Percentiles rank a stretch among this genome's conserved stretches.
These are phyloP conservation scores for Cyberlindnera euphorbiae DNA, from an alignment of 805 yeast genomes.

Conservation along the genomic window DNA sequence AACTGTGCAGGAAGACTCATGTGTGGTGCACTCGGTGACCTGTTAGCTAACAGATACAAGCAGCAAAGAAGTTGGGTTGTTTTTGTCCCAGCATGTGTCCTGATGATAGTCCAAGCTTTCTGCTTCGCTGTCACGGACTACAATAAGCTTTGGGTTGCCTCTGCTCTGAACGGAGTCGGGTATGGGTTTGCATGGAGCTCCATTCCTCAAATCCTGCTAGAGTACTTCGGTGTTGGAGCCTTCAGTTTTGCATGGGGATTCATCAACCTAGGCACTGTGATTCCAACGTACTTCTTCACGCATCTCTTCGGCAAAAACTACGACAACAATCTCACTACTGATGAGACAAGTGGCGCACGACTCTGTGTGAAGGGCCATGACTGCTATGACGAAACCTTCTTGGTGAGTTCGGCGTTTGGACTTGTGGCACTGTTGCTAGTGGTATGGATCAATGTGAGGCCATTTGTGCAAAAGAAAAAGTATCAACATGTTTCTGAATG, in stretches of 20 bases:
- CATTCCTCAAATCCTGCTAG: slow-evolving; percentile 73
- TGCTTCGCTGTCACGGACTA: slow-evolving; percentile 35
- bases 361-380: slow-evolving; percentile 24
- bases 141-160: slow-evolving; percentile 40
- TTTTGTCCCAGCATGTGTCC: slow-evolving; percentile 44
- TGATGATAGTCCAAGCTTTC: slow-evolving; percentile 46
- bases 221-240: slow-evolving; percentile 61
- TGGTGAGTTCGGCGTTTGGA: slow-evolving; percentile 31
- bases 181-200: slow-evolving; percentile 73
- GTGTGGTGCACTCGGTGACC: slow-evolving; percentile 63
- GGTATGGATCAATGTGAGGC: slow-evolving; percentile 17
- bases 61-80: slow-evolving; percentile 51
- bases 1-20: slow-evolving; percentile 63
- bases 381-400: slow-evolving; percentile 39
- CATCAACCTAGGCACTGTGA: slow-evolving; percentile 59
- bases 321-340: slow-evolving; percentile 39
- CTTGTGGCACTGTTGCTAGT: slow-evolving; percentile 11
- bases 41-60: slow-evolving; percentile 40
- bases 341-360: slow-evolving; percentile 8
- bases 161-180: slow-evolving; percentile 60
- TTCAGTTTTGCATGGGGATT: slow-evolving; percentile 75
- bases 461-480: slow-evolving; percentile 3
- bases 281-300: slow-evolving; percentile 57
- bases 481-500: slow-evolving; percentile 1
- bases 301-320: slow-evolving; percentile 58